These are phyloP conservation scores for Ophiostoma triangulosporum DNA, from an alignment of 2,329 filamentous ascomycete genomes.

Conservation along the genomic window DNA sequence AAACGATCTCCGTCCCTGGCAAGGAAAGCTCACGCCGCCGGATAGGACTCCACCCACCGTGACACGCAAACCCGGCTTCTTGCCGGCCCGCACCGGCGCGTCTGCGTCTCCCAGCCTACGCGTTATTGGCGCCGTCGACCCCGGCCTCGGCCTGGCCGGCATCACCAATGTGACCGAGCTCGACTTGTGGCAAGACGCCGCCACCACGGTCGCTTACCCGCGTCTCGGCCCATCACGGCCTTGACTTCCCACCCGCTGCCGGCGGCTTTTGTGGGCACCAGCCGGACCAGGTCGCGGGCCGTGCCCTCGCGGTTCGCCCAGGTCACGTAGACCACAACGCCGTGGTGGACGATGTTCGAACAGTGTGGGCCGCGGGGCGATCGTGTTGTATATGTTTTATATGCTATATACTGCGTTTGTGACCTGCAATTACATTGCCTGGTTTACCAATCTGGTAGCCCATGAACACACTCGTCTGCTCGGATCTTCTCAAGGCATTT, in stretches of 20 bases:
- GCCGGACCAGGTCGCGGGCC: slow-evolving; percentile 42
- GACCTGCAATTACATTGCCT: not conserved
- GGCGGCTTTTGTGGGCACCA: slow-evolving; percentile 26
- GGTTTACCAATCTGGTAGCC: not conserved
- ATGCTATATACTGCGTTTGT: not conserved
- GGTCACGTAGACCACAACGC: slow-evolving; percentile 43
- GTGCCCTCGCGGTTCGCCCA: slow-evolving; percentile 38
- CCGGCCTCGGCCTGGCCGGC: slow-evolving; percentile 57
- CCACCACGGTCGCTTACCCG: slow-evolving; percentile 43
- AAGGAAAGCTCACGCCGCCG: slow-evolving; percentile 32
- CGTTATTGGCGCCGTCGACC: slow-evolving; percentile 79
- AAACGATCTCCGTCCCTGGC: no score
- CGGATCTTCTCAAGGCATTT: not conserved
- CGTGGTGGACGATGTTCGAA: slow-evolving; percentile 20
- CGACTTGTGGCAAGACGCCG: slow-evolving; percentile 86
- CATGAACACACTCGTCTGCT: not conserved
- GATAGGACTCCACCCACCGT: slow-evolving; percentile 54
- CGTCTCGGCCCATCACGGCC: slow-evolving; percentile 42
- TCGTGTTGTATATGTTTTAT: no score
- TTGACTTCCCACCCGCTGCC: slow-evolving; percentile 47
- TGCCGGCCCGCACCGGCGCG: slow-evolving; percentile 33
- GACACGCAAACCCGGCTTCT: slow-evolving; percentile 52
- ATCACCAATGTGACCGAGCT: slow-evolving; percentile 71
- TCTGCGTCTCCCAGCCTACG: slow-evolving; percentile 34
- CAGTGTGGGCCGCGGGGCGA: no score